These are phyloP conservation scores for Lactarius pseudohatsudake DNA, from an alignment of 768 basidiomycete genomes.

Conservation along the genomic window DNA sequence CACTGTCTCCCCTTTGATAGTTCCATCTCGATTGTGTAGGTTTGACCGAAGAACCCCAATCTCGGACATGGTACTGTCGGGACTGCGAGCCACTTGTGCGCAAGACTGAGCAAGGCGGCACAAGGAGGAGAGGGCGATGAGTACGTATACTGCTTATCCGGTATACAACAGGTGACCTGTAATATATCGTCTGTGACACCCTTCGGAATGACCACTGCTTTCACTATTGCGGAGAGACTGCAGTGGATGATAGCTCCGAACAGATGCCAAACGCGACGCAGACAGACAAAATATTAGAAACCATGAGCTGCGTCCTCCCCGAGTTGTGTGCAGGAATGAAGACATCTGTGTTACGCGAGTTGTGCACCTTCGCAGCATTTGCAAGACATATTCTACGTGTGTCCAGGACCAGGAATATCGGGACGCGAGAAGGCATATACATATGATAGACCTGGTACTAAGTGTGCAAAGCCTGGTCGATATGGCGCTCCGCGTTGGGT, in stretches of 20 bases:
- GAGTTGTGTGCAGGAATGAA: too few relatives aligned
- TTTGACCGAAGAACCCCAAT: conserved; percentile 54
- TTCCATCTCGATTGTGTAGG: conserved; percentile 74
- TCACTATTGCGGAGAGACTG: neutral
- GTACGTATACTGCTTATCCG: neutral
- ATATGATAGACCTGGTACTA: too few relatives aligned
- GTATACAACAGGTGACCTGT: neutral
- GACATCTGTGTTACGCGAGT: too few relatives aligned
- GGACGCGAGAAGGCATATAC: too few relatives aligned
- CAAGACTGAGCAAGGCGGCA: conserved; percentile 35
- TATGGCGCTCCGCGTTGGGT: too few relatives aligned
- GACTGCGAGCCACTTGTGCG: conserved; percentile 46
- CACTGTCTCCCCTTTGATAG: conserved; percentile 38
- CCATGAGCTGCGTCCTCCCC: too few relatives aligned
- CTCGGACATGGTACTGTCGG: conserved; percentile 67
- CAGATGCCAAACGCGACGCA: neutral
- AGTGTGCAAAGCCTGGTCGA: too few relatives aligned
- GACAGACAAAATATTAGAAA: too few relatives aligned
- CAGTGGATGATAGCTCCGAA: neutral
- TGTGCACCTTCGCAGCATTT: too few relatives aligned
- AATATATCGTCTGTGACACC: neutral
- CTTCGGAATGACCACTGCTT: conserved; percentile 7
- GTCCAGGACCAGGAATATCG: too few relatives aligned
- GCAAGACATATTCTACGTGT: too few relatives aligned
- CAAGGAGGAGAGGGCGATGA: conserved; percentile 37